Evolutionary conservation across 164 flowering plant genomes (phyloP).

Genomic region (Stephania japonica): DNA sequence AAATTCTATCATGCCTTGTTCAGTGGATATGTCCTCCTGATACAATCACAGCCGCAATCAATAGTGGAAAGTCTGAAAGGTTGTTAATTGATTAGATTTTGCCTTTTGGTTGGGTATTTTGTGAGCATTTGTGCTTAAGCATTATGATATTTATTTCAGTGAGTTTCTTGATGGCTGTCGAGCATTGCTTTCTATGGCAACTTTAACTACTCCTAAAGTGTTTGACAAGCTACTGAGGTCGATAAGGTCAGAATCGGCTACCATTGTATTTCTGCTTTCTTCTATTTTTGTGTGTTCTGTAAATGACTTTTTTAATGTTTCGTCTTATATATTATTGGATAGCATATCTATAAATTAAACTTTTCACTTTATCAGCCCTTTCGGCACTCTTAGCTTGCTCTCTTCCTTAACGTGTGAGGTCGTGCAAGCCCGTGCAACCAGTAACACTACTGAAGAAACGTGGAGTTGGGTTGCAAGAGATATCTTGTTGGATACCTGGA

Average conservation of each 20-base stretch:
- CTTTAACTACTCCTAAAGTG: conserved; percentile 53
- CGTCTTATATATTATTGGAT: background rate
- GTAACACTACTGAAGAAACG: conserved; percentile 64
- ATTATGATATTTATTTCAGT: conserved; percentile 36
- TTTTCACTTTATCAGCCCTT: conserved; percentile 46
- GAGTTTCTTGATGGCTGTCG: conserved; percentile 99
- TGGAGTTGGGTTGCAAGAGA: conserved; percentile 95
- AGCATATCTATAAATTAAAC: background rate
- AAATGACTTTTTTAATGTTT: background rate
- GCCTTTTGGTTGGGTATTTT: conserved; percentile 1
- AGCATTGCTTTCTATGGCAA: conserved; percentile 71
- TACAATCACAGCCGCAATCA: conserved; percentile 50
- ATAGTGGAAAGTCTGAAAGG: conserved; percentile 91
- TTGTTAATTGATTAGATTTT: conserved; percentile 16
- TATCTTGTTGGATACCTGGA: conserved; percentile 90
- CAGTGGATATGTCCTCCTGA: conserved; percentile 88
- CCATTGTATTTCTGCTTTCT: background rate
- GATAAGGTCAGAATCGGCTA: conserved; percentile 42
- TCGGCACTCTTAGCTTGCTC: conserved; percentile 73
- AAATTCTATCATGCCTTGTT: conserved; percentile 67
- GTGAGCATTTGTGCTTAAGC: background rate
- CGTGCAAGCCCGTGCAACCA: conserved; percentile 47
- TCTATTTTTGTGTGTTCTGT: background rate
- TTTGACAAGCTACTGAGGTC: conserved; percentile 84
- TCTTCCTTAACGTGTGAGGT: conserved; percentile 80